A percentile compares a stretch with the other conserved stretches of the same genome.
phyloP scores from a whole-genome alignment of 352 stramenopile species.

The Salisapilia sapeloensis region DNA sequence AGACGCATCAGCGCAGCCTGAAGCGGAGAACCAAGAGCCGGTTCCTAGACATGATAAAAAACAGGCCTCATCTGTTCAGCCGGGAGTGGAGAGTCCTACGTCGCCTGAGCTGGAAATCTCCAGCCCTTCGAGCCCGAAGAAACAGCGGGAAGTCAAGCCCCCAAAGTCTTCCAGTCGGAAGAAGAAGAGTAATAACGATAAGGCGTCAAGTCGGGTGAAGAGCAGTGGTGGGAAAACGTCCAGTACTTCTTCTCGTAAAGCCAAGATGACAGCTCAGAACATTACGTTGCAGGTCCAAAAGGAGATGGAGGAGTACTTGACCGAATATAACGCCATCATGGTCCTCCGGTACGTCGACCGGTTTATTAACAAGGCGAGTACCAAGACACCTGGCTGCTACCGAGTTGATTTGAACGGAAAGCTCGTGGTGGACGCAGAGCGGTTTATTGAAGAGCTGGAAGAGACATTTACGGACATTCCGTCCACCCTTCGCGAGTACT shows the following conservation, averaged over 20 bases:
- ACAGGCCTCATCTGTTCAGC: no score
- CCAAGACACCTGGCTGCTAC: conserved; percentile 51
- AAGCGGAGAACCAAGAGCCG: no score
- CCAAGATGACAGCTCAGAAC: not conserved
- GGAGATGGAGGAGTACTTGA: conserved; percentile 41
- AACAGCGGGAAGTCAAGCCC: no score
- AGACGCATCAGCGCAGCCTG: no score
- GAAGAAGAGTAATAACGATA: conserved; percentile 6
- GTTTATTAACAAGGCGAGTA: conserved; percentile 57
- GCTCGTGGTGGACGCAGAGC: conserved; percentile 47
- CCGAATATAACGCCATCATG: conserved; percentile 70
- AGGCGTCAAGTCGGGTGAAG: conserved; percentile 3
- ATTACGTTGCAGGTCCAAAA: conserved; percentile 58
- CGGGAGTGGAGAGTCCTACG: no score
- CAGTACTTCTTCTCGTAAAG: not conserved
- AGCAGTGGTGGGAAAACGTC: not conserved
- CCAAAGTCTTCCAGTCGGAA: no score
- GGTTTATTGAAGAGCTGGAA: conserved; percentile 48
- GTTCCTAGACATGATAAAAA: no score
- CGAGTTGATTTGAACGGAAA: conserved; percentile 17
- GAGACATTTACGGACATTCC: conserved; percentile 44
- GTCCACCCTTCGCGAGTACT: conserved; percentile 24
- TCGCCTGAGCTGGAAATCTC: no score
- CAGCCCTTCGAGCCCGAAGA: no score
- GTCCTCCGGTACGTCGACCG: conserved; percentile 64